Conservation (phyloP, 1,284 basidiomycete genomes). For the Rhodotorula sp. region DNA sequence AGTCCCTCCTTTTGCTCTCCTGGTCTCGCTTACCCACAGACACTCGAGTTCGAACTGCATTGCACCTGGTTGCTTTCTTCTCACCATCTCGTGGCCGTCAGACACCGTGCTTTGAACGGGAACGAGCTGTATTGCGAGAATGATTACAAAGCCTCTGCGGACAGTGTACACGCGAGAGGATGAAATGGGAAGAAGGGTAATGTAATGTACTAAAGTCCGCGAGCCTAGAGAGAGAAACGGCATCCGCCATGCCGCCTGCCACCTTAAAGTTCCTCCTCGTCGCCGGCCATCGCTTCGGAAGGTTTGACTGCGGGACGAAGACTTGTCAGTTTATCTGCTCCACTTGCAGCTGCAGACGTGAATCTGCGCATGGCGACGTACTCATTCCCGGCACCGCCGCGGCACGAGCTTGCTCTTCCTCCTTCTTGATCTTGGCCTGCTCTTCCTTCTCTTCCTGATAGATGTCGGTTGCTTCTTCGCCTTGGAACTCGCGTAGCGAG, state of each 20-base stretch:
- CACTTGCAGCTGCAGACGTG: background rate
- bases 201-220: background rate
- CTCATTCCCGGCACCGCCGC: slow-evolving; percentile 93
- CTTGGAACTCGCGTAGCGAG: slow-evolving; percentile 83
- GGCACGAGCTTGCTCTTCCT: slow-evolving; percentile 80
- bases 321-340: background rate
- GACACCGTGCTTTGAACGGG: background rate
- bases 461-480: slow-evolving; percentile 68
- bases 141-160: background rate
- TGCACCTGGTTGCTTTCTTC: background rate
- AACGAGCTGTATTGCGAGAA: background rate
- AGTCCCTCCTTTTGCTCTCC: background rate
- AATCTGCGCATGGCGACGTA: background rate
- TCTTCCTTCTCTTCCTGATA: slow-evolving; percentile 94
- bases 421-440: slow-evolving; percentile 72
- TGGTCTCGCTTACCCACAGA: background rate
- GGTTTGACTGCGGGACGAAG: slow-evolving; percentile 8
- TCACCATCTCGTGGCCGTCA: background rate
- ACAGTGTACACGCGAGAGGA: background rate
- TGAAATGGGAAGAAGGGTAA: background rate
- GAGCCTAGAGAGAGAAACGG: too few relatives aligned
- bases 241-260: background rate
- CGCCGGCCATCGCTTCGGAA: slow-evolving; percentile 23
- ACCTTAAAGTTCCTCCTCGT: slow-evolving; percentile 23
- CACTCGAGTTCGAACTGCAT: background rate